A percentile compares a stretch with the other conserved stretches of the same genome.
phyloP scores from a whole-genome alignment of 2,329 filamentous ascomycete genomes.

The Hypoxylon sp. region DNA sequence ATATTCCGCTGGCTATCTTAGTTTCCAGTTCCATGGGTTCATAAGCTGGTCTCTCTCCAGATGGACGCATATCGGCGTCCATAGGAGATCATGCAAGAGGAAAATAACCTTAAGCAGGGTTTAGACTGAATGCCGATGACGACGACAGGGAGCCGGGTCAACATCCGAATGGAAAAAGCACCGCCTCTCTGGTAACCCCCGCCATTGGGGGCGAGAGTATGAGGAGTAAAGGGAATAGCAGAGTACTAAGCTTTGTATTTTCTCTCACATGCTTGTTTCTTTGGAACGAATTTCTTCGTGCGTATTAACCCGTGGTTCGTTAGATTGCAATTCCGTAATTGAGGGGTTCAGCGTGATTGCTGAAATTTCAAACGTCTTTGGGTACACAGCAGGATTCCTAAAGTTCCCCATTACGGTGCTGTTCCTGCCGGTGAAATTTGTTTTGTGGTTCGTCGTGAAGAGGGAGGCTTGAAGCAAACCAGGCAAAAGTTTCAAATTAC shows the following conservation, averaged over 20 bases:
- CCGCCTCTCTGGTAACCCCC: background rate
- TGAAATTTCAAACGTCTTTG: constrained; percentile 8
- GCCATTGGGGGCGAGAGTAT: background rate
- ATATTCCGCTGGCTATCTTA: constrained; percentile 22
- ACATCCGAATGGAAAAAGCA: constrained; percentile 9
- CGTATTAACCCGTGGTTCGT: background rate
- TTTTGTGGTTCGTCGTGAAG: constrained; percentile 14
- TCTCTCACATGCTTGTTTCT: constrained; percentile 2
- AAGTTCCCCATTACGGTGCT: constrained; percentile 5
- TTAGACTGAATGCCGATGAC: constrained; percentile 4
- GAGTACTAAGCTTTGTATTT: background rate
- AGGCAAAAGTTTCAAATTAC: constrained; percentile 14
- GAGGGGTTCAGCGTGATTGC: constrained; percentile 4
- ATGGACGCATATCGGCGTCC: background rate
- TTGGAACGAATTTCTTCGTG: background rate
- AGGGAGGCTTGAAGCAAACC: constrained; percentile 26
- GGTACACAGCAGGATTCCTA: constrained; percentile 15
- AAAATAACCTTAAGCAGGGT: constrained; percentile 10
- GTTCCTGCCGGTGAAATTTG: constrained; percentile 12
- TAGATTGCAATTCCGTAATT: constrained; percentile 5
- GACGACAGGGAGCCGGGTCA: constrained; percentile 20
- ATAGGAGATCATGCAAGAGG: background rate
- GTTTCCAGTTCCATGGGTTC: constrained; percentile 26
- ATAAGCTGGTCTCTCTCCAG: constrained; percentile 16
- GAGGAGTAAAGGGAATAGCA: background rate